These are phyloP conservation scores for Backusella westeae DNA, from an alignment of 192 early-diverging fungal genomes.

Conservation along the genomic window DNA sequence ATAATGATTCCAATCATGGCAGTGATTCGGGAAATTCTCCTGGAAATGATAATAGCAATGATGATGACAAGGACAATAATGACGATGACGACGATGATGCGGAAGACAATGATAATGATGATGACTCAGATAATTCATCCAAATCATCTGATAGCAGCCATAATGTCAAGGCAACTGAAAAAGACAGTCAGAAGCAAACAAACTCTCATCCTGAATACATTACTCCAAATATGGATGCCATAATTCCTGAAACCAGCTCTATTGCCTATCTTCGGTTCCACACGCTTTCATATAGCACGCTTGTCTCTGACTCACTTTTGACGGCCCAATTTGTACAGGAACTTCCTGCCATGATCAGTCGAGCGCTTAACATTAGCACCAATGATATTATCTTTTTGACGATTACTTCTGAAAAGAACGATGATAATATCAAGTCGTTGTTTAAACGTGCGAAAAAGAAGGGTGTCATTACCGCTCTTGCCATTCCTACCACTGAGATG, in stretches of 20 bases:
- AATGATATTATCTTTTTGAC: constrained; percentile 32
- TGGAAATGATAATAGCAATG: neutral
- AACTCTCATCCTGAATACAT: constrained; percentile 15
- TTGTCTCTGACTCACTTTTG: constrained; percentile 25
- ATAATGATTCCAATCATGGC: neutral
- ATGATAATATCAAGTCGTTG: neutral
- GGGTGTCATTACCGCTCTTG: constrained; percentile 27
- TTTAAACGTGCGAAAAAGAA: neutral
- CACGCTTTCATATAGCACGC: constrained; percentile 19
- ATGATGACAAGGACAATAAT: neutral
- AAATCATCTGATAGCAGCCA: neutral
- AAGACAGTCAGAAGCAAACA: neutral
- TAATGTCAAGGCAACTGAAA: neutral
- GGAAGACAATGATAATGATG: neutral
- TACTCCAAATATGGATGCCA: constrained; percentile 17
- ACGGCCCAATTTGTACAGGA: constrained; percentile 29
- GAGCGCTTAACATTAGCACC: constrained; percentile 4
- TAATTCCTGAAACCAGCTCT: constrained; percentile 15
- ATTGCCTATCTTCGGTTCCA: constrained; percentile 25
- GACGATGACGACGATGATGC: neutral
- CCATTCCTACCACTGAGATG: constrained; percentile 19
- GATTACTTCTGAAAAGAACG: constrained; percentile 9
- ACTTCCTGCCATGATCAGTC: constrained; percentile 20
- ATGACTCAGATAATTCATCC: neutral
- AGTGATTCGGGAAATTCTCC: neutral